Evolutionary conservation across 2,329 filamentous ascomycete species (phyloP).

Genomic region (Herpotrichia juniperi): DNA sequence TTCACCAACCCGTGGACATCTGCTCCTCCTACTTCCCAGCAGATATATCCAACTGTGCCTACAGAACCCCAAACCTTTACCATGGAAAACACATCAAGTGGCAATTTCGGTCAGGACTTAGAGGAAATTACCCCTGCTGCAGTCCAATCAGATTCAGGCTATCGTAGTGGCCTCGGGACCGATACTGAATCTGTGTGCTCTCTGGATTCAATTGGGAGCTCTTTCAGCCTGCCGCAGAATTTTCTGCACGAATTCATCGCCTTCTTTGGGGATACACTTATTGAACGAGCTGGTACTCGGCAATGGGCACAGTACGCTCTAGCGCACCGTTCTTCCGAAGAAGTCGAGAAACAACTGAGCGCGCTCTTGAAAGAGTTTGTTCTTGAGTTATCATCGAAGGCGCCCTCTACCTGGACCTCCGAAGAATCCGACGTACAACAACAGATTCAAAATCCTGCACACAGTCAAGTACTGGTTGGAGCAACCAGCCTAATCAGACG

Average conservation of each 20-base stretch:
- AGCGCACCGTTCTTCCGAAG: background rate
- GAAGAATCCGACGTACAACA: background rate
- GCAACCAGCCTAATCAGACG: slow-evolving; percentile 10
- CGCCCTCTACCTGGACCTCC: background rate
- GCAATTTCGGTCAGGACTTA: too few species aligned
- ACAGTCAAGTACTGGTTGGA: background rate
- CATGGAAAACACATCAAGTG: too few species aligned
- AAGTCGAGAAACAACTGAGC: slow-evolving; percentile 8
- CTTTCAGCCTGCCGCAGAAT: slow-evolving; percentile 9
- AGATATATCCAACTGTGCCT: too few species aligned
- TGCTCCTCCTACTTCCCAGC: too few species aligned
- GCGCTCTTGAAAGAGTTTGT: slow-evolving; percentile 10
- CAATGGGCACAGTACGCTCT: slow-evolving; percentile 8
- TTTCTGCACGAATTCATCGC: slow-evolving; percentile 18
- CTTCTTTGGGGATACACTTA: slow-evolving; percentile 13
- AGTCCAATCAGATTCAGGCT: slow-evolving; percentile 12
- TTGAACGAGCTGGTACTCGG: slow-evolving; percentile 11
- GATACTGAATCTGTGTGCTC: slow-evolving; percentile 17
- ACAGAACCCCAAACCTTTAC: too few species aligned
- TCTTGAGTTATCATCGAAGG: slow-evolving; percentile 1
- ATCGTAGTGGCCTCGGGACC: slow-evolving; percentile 12
- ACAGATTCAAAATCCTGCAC: background rate
- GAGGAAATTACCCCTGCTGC: too few species aligned
- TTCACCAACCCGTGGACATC: too few species aligned
- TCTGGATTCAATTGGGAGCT: slow-evolving; percentile 9